Base-by-base conservation (phyloP, 1,139 yeast genomes). In the Keqinozyma sinolaborantium region DNA sequence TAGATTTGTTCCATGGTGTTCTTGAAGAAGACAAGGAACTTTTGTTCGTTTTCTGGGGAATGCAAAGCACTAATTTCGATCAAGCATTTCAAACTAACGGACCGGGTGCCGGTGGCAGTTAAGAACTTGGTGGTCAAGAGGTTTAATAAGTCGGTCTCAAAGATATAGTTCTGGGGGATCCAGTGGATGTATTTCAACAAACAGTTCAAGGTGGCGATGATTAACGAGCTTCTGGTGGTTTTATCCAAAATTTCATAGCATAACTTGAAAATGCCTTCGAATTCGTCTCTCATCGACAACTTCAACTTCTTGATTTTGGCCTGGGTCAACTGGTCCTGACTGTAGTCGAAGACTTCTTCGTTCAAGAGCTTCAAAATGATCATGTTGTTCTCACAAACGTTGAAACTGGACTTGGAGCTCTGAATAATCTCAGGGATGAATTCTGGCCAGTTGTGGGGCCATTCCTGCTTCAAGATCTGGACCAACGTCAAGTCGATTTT, bases 371-470 rank as follows among this genome's bases (percentile, higher is more conserved):
- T 84, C 55, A 92, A 72, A 39, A 94, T 90, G 42, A 82, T 79
- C 97, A 92, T 92, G 60, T 92, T 92, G 63, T 92, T 92, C 60
- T 92, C 98, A 65, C 98, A 94, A 30, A 92, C 96, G 49, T 88
- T 90, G 58, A 84, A 78, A 26, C 95, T 83, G 13, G 94, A 79
- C 41, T 87, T 77, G 32, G 95, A 83, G 43, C 95, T 82, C 41
- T 74, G 74, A 27, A 92, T 94, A 41, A 92, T 77, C 56, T 94
- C 98, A 10, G 97, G 96, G 33, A 92, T 83, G 51, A 94, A 92
- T 48, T 84, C 86, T 14, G 97, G 97, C 99, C 99, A 92, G 54
- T 88, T 85, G 47, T 82, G 88, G 25, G 99, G 99, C 99, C 99
- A 92, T 56, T 92, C 99, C 60, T 94, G 97, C 55, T 92, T 92